A percentile compares a stretch with the other conserved stretches of the same genome.
Evolutionary conservation across 257 asterid genomes (phyloP).

Genomic region (Fraxinus quadrangulata): DNA sequence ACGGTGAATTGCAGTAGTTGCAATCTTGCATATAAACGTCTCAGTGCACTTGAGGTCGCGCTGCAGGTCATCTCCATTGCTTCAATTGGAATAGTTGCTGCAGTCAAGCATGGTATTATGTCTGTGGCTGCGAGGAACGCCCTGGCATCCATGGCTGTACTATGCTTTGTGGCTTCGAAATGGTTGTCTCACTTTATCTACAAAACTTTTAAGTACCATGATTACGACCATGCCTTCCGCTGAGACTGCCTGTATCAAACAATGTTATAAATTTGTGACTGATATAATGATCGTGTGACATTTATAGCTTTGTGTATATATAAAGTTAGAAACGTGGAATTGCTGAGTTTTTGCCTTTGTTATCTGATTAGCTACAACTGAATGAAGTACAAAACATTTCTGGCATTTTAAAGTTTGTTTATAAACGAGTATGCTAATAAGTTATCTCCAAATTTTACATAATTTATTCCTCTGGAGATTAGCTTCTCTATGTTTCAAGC

Average conservation of each 20-base stretch:
- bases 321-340: neutral
- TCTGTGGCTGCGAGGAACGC: slow-evolving; percentile 48
- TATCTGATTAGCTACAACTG: neutral
- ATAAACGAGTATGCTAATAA: neutral
- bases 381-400: neutral
- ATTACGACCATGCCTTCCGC: slow-evolving; percentile 79
- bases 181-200: slow-evolving; percentile 77
- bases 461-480: neutral
- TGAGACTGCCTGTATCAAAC: slow-evolving; percentile 27
- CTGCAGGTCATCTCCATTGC: slow-evolving; percentile 59
- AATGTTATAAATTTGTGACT: neutral
- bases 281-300: neutral
- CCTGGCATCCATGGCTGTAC: slow-evolving; percentile 51
- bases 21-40: slow-evolving; percentile 58
- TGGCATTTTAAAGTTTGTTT: neutral
- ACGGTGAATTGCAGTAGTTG: slow-evolving; percentile 78
- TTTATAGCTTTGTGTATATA: neutral
- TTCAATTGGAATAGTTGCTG: slow-evolving; percentile 61
- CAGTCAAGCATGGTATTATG: slow-evolving; percentile 53
- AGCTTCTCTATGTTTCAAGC: neutral
- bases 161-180: slow-evolving; percentile 74
- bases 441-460: neutral
- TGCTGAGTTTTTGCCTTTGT: neutral
- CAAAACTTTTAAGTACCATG: slow-evolving; percentile 80
- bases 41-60: slow-evolving; percentile 49